Percentiles rank a stretch among this genome's conserved stretches.
These are phyloP conservation scores for Huntiella savannae DNA, from an alignment of 2,329 filamentous ascomycete genomes.

Conservation along the genomic window DNA sequence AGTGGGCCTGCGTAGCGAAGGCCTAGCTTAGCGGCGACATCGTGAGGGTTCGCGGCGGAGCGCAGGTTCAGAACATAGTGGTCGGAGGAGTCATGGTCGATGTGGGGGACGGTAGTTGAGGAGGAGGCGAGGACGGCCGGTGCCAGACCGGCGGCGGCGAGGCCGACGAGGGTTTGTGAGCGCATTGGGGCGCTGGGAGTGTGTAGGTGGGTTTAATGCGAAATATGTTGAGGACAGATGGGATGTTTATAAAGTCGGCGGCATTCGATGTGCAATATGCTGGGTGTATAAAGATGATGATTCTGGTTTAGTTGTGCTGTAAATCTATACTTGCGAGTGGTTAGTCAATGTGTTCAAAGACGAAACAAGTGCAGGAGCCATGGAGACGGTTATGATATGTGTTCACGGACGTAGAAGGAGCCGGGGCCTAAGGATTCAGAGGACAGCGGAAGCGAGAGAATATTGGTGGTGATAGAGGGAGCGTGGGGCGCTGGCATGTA, in stretches of 20 bases:
- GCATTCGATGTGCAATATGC: too few species aligned
- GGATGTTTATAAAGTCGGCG: too few species aligned
- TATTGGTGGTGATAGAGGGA: too few species aligned
- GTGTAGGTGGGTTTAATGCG: background rate
- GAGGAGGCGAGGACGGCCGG: slow-evolving; percentile 28
- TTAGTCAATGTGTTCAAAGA: slow-evolving; percentile 2
- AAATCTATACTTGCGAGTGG: background rate
- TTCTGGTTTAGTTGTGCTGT: background rate
- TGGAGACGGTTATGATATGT: too few species aligned
- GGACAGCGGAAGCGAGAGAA: too few species aligned
- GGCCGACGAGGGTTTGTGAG: slow-evolving; percentile 30
- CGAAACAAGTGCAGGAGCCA: background rate
- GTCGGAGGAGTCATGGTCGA: slow-evolving; percentile 60
- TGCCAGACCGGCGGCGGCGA: slow-evolving; percentile 29
- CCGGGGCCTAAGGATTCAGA: too few species aligned
- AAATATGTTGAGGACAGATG: background rate
- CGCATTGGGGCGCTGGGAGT: slow-evolving; percentile 24
- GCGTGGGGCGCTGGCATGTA: too few species aligned
- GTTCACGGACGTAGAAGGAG: too few species aligned
- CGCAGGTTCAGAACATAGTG: slow-evolving; percentile 86
- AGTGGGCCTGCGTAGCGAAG: slow-evolving; percentile 65
- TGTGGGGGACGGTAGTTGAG: slow-evolving; percentile 23
- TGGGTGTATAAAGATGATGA: background rate
- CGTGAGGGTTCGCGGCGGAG: slow-evolving; percentile 40
- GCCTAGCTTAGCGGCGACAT: slow-evolving; percentile 54